Conservation (phyloP, 257 asterid genomes). For the Solanum chmielewskii region DNA sequence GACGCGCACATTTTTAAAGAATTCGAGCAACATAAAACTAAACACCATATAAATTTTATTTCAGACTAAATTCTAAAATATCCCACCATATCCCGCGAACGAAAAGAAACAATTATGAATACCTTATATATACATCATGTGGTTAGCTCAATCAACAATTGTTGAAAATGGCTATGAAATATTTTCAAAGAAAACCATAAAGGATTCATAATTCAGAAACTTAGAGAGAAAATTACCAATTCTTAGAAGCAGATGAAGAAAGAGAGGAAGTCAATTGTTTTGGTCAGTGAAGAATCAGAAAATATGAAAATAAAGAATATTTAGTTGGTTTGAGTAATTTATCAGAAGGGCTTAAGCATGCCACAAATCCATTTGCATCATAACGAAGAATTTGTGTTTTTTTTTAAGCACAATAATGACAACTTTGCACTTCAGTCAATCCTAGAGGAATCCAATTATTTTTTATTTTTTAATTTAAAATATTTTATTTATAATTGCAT, state of each 20-base stretch:
- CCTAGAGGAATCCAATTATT: background rate
- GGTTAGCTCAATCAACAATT: background rate
- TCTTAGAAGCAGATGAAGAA: background rate
- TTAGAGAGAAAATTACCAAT: background rate
- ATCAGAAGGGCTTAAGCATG: background rate
- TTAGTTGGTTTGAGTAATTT: background rate
- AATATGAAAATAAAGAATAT: background rate
- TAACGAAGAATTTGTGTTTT: background rate
- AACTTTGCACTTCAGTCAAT: background rate
- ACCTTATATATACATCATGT: background rate
- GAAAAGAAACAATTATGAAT: background rate
- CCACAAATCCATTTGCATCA: background rate
- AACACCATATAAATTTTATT: background rate
- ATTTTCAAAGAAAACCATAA: background rate
- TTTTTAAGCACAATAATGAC: background rate
- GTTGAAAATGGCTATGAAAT: background rate
- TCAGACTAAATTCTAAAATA: background rate
- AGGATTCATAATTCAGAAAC: background rate
- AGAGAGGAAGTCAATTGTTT: background rate
- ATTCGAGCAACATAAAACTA: background rate
- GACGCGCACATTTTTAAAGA: no score
- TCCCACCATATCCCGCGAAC: background rate
- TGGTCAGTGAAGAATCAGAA: background rate
- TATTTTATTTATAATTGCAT: background rate
- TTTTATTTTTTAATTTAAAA: no score